Evolutionary conservation across 169 alveolate species (phyloP).

Genomic region (Eimeria brunetti): DNA sequence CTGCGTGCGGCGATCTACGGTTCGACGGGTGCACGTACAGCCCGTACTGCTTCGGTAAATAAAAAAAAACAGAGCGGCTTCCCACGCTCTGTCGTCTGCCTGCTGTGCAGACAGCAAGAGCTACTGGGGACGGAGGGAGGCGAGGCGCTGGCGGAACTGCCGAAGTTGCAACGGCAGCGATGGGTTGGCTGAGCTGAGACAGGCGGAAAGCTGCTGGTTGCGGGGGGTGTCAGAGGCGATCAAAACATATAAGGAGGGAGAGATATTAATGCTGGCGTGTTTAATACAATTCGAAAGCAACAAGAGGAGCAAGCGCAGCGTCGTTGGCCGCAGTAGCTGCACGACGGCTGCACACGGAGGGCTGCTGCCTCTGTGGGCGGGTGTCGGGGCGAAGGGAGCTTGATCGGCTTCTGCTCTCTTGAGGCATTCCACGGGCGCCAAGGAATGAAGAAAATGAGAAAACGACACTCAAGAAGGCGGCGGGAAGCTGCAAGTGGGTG

Average conservation of each 20-base stretch:
- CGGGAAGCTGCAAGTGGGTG: not conserved
- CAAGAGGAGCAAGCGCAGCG: not conserved
- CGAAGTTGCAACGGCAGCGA: not conserved
- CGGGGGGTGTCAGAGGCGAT: not conserved
- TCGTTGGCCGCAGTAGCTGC: not conserved
- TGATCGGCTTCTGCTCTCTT: not conserved
- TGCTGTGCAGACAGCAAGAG: not conserved
- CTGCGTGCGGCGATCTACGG: not conserved
- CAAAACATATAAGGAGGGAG: not conserved
- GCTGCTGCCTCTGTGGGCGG: conserved; percentile 6
- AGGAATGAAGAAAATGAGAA: not conserved
- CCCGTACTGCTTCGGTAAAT: too few relatives aligned
- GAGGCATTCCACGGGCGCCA: not conserved
- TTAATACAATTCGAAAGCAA: not conserved
- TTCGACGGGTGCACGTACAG: not conserved
- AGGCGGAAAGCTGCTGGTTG: not conserved
- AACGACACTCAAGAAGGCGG: not conserved
- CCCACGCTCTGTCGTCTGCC: not conserved
- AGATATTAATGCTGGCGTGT: not conserved
- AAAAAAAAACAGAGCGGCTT: too few relatives aligned
- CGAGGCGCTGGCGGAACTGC: not conserved
- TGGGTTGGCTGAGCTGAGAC: not conserved
- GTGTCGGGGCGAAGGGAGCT: not conserved
- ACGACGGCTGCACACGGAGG: conserved; percentile 10
- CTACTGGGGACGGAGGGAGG: not conserved